Conservation (phyloP, 139 green algal species). For the Tetraselmis chui region DNA sequence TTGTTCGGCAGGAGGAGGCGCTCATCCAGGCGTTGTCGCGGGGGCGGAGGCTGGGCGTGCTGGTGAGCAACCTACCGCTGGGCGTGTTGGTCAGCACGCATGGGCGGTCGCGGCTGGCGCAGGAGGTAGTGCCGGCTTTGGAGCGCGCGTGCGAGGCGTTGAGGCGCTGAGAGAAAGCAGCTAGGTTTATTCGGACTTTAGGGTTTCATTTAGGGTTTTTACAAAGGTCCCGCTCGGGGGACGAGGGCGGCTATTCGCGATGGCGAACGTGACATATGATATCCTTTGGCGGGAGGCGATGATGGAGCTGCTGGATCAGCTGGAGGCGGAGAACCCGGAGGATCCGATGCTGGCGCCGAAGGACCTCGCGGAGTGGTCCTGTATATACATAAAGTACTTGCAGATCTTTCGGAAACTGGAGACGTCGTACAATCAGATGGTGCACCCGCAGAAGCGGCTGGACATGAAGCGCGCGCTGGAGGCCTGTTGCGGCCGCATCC, state of each 20-base stretch:
- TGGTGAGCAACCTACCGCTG: background rate
- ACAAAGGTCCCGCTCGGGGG: too few relatives aligned
- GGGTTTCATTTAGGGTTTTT: too few relatives aligned
- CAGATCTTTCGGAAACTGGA: constrained; percentile 77
- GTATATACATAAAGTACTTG: constrained; percentile 87
- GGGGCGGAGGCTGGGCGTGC: background rate
- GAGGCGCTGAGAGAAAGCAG: background rate
- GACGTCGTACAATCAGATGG: constrained; percentile 72
- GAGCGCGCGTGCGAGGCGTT: background rate
- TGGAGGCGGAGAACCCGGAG: constrained; percentile 73
- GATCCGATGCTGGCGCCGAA: constrained; percentile 12
- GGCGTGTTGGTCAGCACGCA: background rate
- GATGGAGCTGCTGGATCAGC: constrained; percentile 76
- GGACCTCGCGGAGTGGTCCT: constrained; percentile 68
- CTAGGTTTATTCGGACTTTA: too few relatives aligned
- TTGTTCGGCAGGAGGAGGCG: background rate
- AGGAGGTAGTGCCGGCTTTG: background rate
- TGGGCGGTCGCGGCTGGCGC: background rate
- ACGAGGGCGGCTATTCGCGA: too few relatives aligned
- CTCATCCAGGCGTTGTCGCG: background rate
- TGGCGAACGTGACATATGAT: constrained; percentile 50
- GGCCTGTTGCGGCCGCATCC: constrained; percentile 66
- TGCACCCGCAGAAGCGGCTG: constrained; percentile 81
- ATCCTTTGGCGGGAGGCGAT: constrained; percentile 80
- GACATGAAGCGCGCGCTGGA: constrained; percentile 75